These are phyloP conservation scores for Populus hybrid DNA, from an alignment of 441 rosid genomes.

Conservation along the genomic window DNA sequence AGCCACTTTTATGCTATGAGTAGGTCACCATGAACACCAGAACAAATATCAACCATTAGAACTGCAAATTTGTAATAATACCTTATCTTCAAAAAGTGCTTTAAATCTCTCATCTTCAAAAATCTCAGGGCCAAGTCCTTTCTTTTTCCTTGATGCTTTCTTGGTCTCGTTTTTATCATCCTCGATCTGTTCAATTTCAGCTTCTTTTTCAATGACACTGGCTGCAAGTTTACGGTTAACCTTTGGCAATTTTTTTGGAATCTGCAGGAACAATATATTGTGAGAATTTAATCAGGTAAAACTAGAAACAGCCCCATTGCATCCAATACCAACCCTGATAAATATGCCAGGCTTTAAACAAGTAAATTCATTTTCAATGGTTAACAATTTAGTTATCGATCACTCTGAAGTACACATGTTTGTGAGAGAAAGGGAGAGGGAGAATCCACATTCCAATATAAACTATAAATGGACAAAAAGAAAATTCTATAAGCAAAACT, in stretches of 20 bases:
- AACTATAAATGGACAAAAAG: neutral
- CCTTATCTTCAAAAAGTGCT: conserved; percentile 56
- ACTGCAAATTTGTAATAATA: conserved; percentile 20
- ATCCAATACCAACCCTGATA: neutral
- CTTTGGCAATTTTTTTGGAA: conserved; percentile 60
- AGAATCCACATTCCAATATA: neutral
- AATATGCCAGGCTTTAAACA: neutral
- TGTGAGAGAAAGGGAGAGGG: neutral
- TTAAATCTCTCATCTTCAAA: conserved; percentile 62
- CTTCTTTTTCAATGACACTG: conserved; percentile 48
- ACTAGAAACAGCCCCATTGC: neutral
- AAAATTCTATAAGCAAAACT: neutral
- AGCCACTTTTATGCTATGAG: neutral
- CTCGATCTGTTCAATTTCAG: conserved; percentile 45
- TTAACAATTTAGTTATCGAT: neutral
- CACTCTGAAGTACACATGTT: neutral
- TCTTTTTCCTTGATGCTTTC: conserved; percentile 74
- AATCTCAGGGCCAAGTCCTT: conserved; percentile 44
- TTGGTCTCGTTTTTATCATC: conserved; percentile 47
- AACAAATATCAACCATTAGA: neutral
- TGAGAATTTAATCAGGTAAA: neutral
- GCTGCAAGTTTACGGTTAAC: conserved; percentile 66
- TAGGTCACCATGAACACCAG: neutral
- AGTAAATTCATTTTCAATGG: neutral
- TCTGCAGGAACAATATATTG: conserved; percentile 42